Evolutionary conservation across 164 flowering plant species (phyloP), one percentile per base, ranked within the genome.

Genomic region (Akebia trifoliata): DNA sequence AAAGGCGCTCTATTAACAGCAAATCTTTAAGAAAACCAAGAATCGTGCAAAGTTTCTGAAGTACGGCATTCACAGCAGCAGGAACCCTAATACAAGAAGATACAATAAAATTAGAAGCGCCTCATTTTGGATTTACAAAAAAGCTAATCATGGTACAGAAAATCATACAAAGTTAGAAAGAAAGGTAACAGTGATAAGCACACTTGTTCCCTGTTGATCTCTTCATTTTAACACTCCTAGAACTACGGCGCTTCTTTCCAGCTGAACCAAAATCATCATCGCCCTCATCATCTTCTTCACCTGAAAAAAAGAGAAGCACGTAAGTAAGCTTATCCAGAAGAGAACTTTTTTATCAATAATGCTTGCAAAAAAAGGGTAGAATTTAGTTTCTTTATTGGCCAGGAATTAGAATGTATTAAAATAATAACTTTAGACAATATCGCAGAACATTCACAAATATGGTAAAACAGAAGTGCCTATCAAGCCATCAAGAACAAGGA

Each of bases 11-110:
- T 56, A 87, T 78, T 28, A 77, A 63, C 73, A 90, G 64, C 60
- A 94, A 69, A 51, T 94, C 93, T 73, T 75, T 81, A 45, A 94
- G 73, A 57, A 83, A 75, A 57, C 83, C 88, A 68, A 94, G 84
- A 64, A 94, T 78, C 4, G 90, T 82, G 66, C 97, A 90, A 62
- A 94, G 79, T 63, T 90, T 94, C 77, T 90, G 96, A 64, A 85
- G 74, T 50, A 85, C 72, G 8, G 74, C 43, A 71, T 77, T 81
- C 56, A 79, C 83, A 45, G 87, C 76, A 60, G 83, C 69, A 57
- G 95, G 72, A 59, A 83, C 77, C 86, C 99, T 94, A 64, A 24
- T 38, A 76, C 26, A 40, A 47, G 24, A 51, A 64, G 58, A 40
- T 29, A 42, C 36, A 20, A 52, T 20, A 62, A 22, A 58, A 60